Conservation (phyloP, 148 eudicot species). For the Persicaria maculosa region DNA sequence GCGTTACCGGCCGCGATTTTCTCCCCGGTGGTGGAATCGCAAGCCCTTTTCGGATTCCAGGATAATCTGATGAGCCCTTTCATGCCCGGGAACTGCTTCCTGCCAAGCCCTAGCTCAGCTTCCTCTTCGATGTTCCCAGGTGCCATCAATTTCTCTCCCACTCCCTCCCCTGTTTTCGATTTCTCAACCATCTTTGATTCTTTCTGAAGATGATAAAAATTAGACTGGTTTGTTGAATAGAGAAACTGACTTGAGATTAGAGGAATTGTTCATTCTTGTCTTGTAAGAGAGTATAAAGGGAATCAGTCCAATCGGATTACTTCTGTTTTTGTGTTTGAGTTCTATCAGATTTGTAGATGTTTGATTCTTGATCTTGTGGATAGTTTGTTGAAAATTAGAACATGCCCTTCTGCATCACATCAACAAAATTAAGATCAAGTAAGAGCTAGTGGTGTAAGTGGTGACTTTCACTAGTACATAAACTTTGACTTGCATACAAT, state of each 20-base stretch:
- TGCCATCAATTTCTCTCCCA: constrained; percentile 40
- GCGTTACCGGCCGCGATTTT: constrained; percentile 40
- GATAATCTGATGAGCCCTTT: constrained; percentile 32
- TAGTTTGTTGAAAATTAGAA: background rate
- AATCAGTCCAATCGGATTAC: background rate
- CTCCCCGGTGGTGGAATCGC: constrained; percentile 28
- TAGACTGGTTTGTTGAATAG: background rate
- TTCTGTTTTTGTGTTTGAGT: background rate
- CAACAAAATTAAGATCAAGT: background rate
- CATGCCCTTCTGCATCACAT: background rate
- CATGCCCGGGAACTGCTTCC: constrained; percentile 12
- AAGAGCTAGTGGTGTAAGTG: background rate
- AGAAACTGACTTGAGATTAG: background rate
- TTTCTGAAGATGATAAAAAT: background rate
- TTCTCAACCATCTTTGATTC: constrained; percentile 45
- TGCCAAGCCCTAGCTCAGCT: constrained; percentile 43
- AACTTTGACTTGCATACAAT: background rate
- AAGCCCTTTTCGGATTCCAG: constrained; percentile 12
- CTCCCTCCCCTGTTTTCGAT: constrained; percentile 36
- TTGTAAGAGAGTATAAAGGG: background rate
- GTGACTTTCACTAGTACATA: background rate
- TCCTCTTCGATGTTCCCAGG: constrained; percentile 23
- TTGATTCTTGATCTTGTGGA: background rate
- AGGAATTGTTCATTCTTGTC: background rate
- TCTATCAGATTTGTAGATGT: background rate